Conservation (phyloP, 75 land plant species). For the Selaginella moellendorffii region DNA sequence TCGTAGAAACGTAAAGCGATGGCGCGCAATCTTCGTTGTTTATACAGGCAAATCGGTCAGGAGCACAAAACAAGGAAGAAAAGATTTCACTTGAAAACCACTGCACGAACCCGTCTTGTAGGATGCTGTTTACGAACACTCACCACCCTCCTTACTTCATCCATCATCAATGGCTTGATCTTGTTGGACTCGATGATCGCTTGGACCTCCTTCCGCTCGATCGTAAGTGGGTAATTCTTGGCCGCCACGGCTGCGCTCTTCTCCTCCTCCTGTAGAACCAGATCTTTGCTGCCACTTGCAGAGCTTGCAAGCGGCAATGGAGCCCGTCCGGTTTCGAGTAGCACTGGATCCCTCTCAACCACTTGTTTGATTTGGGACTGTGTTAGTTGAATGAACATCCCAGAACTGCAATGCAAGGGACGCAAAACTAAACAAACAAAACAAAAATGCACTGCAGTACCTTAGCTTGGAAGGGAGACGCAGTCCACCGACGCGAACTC, state of each 20-base stretch:
- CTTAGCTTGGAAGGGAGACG: slow-evolving; percentile 79
- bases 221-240: neutral
- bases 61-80: too few species aligned
- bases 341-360: neutral
- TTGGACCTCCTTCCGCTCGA: neutral
- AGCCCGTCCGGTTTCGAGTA: neutral
- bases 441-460: slow-evolving; percentile 22
- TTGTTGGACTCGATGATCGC: neutral
- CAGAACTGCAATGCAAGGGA: slow-evolving; percentile 23
- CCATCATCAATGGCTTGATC: neutral
- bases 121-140: neutral
- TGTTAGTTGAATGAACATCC: slow-evolving; percentile 21
- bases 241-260: too few species aligned
- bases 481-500: slow-evolving; percentile 73
- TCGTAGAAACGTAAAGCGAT: too few species aligned
- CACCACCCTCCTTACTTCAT: neutral
- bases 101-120: neutral
- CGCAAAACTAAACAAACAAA: neutral
- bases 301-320: neutral
- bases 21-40: too few species aligned
- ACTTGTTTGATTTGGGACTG: slow-evolving; percentile 16
- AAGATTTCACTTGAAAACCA: neutral
- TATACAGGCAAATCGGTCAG: too few species aligned
- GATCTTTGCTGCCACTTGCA: neutral
- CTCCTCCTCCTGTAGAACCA: neutral